These are phyloP conservation scores for Rhodomyrtus tomentosa DNA, from an alignment of 345 rosid genomes.

Conservation along the genomic window DNA sequence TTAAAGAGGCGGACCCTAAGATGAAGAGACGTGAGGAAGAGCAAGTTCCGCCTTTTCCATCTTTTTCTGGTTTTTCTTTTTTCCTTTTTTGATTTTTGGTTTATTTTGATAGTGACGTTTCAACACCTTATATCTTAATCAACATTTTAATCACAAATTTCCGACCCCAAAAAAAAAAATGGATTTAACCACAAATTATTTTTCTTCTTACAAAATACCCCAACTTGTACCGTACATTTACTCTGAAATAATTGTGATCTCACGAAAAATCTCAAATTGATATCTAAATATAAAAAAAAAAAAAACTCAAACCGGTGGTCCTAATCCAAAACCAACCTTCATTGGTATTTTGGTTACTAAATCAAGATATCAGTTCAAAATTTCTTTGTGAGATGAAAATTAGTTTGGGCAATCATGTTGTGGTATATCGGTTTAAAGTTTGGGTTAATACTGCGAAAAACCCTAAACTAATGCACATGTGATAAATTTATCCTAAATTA, in stretches of 20 bases:
- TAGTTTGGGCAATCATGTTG: no score
- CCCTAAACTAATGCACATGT: no score
- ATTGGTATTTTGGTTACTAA: neutral
- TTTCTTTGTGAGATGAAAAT: no score
- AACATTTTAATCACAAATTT: neutral
- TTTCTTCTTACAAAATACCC: neutral
- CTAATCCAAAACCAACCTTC: neutral
- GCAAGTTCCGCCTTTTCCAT: neutral
- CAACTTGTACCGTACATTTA: neutral
- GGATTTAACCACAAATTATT: neutral
- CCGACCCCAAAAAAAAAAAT: no score
- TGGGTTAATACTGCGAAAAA: no score
- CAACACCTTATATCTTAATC: neutral
- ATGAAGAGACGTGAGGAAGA: neutral
- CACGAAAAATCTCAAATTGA: no score
- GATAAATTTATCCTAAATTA: no score
- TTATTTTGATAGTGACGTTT: neutral
- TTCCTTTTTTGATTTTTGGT: neutral
- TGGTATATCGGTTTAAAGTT: no score
- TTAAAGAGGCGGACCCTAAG: neutral
- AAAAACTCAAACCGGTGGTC: fast-evolving
- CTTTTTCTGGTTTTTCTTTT: neutral
- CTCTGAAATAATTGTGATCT: no score
- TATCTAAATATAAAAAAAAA: neutral
- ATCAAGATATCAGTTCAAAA: no score